Percentiles rank a stretch among this genome's conserved stretches.
phyloP scores from a whole-genome alignment of 768 basidiomycete genomes.

The Phlegmacium glaucopus region DNA sequence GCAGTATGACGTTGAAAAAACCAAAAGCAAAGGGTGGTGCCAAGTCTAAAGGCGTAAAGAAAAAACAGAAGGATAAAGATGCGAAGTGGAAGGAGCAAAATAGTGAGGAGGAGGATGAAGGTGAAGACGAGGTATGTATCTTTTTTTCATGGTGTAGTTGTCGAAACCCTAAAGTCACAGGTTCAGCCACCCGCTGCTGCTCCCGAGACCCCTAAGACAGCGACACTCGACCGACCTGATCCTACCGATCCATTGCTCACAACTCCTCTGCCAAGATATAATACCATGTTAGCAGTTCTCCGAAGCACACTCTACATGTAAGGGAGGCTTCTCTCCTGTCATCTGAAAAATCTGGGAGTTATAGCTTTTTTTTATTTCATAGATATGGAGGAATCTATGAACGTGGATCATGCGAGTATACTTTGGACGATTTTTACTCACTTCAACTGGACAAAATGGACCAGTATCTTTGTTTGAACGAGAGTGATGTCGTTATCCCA shows the following conservation, averaged over 20 bases:
- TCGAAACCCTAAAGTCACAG: background rate
- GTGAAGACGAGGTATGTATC: slow-evolving; percentile 7
- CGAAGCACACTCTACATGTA: slow-evolving; percentile 86
- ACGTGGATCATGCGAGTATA: slow-evolving; percentile 78
- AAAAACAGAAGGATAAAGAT: slow-evolving; percentile 33
- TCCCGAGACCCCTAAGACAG: background rate
- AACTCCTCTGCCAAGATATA: slow-evolving; percentile 72
- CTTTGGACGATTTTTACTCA: slow-evolving; percentile 83
- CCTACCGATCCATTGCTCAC: slow-evolving; percentile 64
- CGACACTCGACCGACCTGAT: slow-evolving; percentile 29
- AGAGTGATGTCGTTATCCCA: slow-evolving; percentile 57
- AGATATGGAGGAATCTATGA: slow-evolving; percentile 92
- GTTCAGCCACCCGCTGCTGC: too few relatives aligned
- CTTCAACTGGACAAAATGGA: slow-evolving; percentile 86
- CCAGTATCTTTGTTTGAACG: slow-evolving; percentile 67
- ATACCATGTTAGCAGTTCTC: slow-evolving; percentile 83
- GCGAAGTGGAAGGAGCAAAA: slow-evolving; percentile 15
- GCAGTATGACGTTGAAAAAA: slow-evolving; percentile 76
- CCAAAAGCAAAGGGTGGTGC: slow-evolving; percentile 34
- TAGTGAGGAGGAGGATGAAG: slow-evolving; percentile 14
- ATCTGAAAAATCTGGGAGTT: too few relatives aligned
- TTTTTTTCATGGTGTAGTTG: background rate
- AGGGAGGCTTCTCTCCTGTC: slow-evolving; percentile 18
- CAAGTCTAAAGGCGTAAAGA: slow-evolving; percentile 29
- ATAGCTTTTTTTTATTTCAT: background rate